A percentile compares a stretch with the other conserved stretches of the same genome.
phyloP scores from a whole-genome alignment of 257 asterid species.

The Ajuga chamaepitys region DNA sequence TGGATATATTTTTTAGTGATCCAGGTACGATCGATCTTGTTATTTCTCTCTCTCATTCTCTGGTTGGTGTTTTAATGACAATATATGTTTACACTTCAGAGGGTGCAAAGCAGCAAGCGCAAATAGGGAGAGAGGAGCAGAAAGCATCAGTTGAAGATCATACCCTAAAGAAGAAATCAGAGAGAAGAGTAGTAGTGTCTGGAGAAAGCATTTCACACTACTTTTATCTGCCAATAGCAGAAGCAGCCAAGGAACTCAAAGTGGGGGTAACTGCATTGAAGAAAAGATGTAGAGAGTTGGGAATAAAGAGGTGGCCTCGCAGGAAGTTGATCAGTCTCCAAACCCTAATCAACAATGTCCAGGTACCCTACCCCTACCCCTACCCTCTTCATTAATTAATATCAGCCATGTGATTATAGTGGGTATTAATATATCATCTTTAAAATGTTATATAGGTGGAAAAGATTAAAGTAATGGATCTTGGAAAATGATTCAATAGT shows the following conservation, averaged over 20 bases:
- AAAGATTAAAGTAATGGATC: no score
- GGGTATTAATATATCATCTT: no score
- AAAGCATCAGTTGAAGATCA: background rate
- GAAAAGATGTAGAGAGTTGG: constrained; percentile 65
- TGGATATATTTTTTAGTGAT: constrained; percentile 23
- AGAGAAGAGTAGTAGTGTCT: background rate
- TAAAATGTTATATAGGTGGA: no score
- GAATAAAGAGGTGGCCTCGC: constrained; percentile 70
- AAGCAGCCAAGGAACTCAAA: constrained; percentile 58
- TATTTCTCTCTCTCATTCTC: no score
- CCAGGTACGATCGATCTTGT: no score
- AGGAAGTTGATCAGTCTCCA: constrained; percentile 43
- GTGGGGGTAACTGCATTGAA: constrained; percentile 30
- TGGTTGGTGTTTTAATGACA: no score
- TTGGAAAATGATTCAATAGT: no score
- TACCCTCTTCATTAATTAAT: background rate
- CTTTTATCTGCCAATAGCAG: constrained; percentile 55
- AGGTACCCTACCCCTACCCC: constrained; percentile 16
- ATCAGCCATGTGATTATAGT: no score
- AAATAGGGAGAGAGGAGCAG: background rate
- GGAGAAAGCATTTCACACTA: constrained; percentile 25
- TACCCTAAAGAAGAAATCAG: background rate
- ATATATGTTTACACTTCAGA: no score
- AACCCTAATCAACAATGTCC: constrained; percentile 36
- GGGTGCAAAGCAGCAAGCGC: no score